These are phyloP conservation scores for Fonticula alba DNA, from an alignment of 78 protist species.

Conservation along the genomic window DNA sequence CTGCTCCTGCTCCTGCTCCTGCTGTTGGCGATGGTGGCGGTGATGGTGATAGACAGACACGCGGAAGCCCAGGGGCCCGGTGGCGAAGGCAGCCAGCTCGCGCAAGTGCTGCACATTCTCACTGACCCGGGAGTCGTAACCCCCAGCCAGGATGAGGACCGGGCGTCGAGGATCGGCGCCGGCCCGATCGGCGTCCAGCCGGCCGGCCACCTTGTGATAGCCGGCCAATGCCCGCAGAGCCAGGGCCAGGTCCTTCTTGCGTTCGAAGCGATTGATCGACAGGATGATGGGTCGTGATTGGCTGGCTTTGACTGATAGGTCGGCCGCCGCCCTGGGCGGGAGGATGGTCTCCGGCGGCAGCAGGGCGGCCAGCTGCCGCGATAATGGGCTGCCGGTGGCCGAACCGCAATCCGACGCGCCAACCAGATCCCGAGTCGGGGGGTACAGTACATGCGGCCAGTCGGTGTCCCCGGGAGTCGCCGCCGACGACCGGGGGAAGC, in stretches of 20 bases:
- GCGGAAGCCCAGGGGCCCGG: no score
- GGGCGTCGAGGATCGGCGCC: no score
- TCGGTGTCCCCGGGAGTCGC: background rate
- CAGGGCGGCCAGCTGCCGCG: background rate
- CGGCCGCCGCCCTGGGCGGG: background rate
- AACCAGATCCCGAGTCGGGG: background rate
- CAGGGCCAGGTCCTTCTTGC: constrained; percentile 71
- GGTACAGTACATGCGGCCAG: background rate
- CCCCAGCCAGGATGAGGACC: no score
- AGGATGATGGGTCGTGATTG: constrained; percentile 20
- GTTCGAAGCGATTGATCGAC: constrained; percentile 87
- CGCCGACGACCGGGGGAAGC: background rate
- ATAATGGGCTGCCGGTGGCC: background rate
- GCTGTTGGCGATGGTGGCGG: no score
- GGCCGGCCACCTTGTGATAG: no score
- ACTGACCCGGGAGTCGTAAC: no score
- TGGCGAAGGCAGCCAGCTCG: no score
- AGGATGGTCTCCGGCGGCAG: background rate
- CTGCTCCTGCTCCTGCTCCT: no score
- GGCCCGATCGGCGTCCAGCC: no score
- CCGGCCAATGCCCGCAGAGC: constrained; percentile 69
- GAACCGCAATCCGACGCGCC: background rate
- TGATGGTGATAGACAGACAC: no score
- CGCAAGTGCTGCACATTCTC: no score
- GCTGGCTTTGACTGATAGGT: background rate